Percentiles rank a stretch among this genome's conserved stretches.
phyloP scores from a whole-genome alignment of 495 filamentous ascomycete genomes.

The Pyrenula massariospora region DNA sequence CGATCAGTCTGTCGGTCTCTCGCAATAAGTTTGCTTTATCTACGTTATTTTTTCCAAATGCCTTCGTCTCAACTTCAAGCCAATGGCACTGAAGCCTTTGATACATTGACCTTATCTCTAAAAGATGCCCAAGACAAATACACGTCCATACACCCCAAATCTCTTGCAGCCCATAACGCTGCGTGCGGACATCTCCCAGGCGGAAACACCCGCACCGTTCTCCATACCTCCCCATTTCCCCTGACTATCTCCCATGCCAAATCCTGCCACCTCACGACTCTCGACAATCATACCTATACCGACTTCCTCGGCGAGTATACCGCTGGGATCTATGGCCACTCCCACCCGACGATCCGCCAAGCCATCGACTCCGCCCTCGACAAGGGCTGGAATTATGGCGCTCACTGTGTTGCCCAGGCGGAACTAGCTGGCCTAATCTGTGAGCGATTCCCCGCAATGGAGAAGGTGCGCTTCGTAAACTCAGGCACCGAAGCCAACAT shows the following conservation, averaged over 20 bases:
- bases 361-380: slow-evolving; percentile 14
- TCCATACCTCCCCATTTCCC: slow-evolving; percentile 46
- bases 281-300: slow-evolving; percentile 30
- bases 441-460: slow-evolving; percentile 16
- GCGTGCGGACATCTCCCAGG: slow-evolving; percentile 32
- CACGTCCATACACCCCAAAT: background rate
- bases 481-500: slow-evolving; percentile 27
- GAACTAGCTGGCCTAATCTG: slow-evolving; percentile 17
- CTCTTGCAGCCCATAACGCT: background rate
- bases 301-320: slow-evolving; percentile 33
- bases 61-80: background rate
- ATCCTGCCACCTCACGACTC: slow-evolving; percentile 20
- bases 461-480: slow-evolving; percentile 24
- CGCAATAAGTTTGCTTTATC: too few species aligned
- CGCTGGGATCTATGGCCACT: slow-evolving; percentile 35
- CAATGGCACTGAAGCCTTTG: background rate
- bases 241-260: slow-evolving; percentile 29
- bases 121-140: background rate
- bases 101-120: background rate
- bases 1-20: too few species aligned
- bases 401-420: slow-evolving; percentile 14
- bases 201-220: slow-evolving; percentile 48
- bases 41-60: background rate
- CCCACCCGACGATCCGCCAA: slow-evolving; percentile 22
- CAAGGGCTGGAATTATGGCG: slow-evolving; percentile 19